Conservation (phyloP, 768 basidiomycete species). For the Sporobolomyces roseus region DNA sequence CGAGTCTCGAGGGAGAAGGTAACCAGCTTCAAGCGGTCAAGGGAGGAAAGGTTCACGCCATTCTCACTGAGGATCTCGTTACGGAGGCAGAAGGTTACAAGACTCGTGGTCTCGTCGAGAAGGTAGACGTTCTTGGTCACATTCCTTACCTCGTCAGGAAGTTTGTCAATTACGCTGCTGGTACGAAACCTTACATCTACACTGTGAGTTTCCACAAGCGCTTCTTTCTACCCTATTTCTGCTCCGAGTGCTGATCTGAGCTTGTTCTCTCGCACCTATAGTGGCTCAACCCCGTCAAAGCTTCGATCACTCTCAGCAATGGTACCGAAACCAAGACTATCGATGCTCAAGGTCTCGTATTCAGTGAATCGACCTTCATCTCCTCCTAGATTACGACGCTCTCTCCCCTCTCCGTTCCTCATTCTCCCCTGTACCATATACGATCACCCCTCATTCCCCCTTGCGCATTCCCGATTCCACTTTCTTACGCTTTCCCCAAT, state of each 20-base stretch:
- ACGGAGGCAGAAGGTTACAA: constrained; percentile 26
- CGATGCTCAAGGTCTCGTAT: constrained; percentile 64
- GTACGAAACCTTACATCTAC: constrained; percentile 67
- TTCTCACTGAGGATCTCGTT: constrained; percentile 53
- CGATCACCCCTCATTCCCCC: no score
- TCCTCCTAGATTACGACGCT: constrained; percentile 51
- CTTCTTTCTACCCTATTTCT: constrained; percentile 60
- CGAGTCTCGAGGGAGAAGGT: constrained; percentile 54
- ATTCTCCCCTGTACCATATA: no score
- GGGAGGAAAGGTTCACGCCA: constrained; percentile 61
- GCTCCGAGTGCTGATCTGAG: neutral
- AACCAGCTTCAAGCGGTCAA: constrained; percentile 39
- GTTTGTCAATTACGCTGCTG: constrained; percentile 86
- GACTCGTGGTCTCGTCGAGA: constrained; percentile 67
- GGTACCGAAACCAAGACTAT: constrained; percentile 47
- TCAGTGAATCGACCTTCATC: constrained; percentile 87
- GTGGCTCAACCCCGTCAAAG: constrained; percentile 61
- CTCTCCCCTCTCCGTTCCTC: no score
- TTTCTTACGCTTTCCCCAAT: no score
- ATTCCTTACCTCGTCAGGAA: constrained; percentile 88
- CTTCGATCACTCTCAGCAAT: constrained; percentile 53
- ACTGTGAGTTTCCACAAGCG: constrained; percentile 81
- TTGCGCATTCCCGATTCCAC: no score
- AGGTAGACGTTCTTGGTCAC: constrained; percentile 92
- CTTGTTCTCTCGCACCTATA: constrained; percentile 41